These are phyloP conservation scores for Pseudoneurospora amorphoporcata DNA, from an alignment of 495 filamentous ascomycete genomes.

Conservation along the genomic window DNA sequence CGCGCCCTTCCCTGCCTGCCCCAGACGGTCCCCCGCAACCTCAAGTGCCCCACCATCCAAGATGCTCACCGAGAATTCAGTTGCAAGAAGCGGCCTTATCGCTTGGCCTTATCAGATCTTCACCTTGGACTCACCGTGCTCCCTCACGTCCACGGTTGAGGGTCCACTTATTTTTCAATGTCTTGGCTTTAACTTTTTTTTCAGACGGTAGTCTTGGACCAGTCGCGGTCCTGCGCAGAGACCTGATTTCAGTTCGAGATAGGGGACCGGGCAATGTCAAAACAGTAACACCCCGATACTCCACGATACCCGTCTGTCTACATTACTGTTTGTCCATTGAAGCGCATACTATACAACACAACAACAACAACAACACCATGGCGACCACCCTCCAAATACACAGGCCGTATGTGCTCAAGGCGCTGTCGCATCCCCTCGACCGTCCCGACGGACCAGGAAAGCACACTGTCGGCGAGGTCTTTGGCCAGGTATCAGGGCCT, in stretches of 20 bases:
- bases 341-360: not conserved
- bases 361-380: constrained; percentile 23
- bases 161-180: constrained; percentile 15
- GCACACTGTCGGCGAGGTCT: constrained; percentile 59
- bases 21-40: no score
- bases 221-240: not conserved
- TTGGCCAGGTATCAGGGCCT: constrained; percentile 42
- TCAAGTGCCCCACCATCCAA: not conserved
- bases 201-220: not conserved
- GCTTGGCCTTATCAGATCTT: not conserved
- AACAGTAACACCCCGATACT: not conserved
- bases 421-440: constrained; percentile 56
- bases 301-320: not conserved
- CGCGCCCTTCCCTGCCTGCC: not conserved
- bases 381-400: constrained; percentile 44
- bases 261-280: constrained; percentile 2
- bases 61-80: not conserved
- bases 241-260: not conserved
- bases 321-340: not conserved
- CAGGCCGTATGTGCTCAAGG: constrained; percentile 51
- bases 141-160: not conserved
- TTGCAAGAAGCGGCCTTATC: not conserved
- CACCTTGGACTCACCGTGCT: not conserved
- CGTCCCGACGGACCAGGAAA: constrained; percentile 39
- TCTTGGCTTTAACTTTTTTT: constrained; percentile 19